Base-by-base conservation (phyloP, 2,329 filamentous ascomycete genomes). In the Fusarium avenaceum region DNA sequence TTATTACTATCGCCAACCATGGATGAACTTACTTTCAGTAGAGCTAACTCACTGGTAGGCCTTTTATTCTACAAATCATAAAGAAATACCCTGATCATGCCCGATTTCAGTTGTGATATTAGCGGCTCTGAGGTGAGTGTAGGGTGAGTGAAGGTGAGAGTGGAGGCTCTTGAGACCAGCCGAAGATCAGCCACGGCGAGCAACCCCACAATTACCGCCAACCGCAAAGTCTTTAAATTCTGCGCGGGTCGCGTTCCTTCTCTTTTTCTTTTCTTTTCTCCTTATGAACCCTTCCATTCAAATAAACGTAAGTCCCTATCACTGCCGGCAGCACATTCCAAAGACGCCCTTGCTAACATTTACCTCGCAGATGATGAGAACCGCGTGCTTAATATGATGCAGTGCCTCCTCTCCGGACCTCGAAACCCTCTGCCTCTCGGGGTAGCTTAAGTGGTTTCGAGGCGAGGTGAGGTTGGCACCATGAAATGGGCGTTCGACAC, bases 401-500 rank as follows among this genome's bases (percentile, higher is more conserved):
- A 80, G 85, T 92, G 74, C 86, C 84, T 86, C 84, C 82, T 86
- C 83, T 81, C 83, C 85, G 83, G 85, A 84, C 83, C 86, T 84
- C 83, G 83, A 86, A 88, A 92, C 93, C 95, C 94, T 97, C 91
- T 90, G 89, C 39, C 56, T 83, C 86, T 82, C 83, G 89, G 92
- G 71, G 58, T 38, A 50, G 94, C 94, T 92, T 80, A 93, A 97
- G 96, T 86, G 95, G 93, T 91, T 86, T 86, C 86, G 82, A 83
- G 87, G 89, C 80, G 82, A 84, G 82, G 85, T 81, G 81, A 84
- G 83, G 82, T 57, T 82, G 88, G 87, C 83, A 91, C 88, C 85
- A 88, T 99, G 96, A 98, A 90, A 94, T 94, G 87, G 90, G 96
- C 94, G 96, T 97, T 92, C 94, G 95, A 93, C 96, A 97, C 95